These are phyloP conservation scores for Podila epigama DNA, from an alignment of 192 early-diverging fungal genomes.

Conservation along the genomic window DNA sequence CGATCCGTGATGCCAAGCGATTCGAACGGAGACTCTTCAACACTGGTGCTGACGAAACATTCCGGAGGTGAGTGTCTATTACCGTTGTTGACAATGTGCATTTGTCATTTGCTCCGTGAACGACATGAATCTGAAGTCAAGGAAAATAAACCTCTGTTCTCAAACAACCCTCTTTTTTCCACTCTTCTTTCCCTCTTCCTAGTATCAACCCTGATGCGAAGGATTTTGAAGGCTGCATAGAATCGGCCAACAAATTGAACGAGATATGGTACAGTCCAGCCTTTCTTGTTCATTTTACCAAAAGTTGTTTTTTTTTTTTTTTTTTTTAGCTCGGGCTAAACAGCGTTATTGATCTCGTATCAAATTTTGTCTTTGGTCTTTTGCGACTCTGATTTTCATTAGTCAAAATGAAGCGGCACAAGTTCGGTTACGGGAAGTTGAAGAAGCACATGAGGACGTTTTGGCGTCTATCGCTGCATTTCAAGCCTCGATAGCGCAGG, in stretches of 20 bases:
- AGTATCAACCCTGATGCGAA: conserved; percentile 34
- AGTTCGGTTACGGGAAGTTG: conserved; percentile 4
- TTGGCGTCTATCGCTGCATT: conserved; percentile 8
- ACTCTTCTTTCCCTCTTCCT: too few species aligned
- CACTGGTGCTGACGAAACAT: conserved; percentile 6
- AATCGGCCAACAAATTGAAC: conserved; percentile 22
- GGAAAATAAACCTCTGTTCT: background rate
- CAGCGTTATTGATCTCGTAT: too few species aligned
- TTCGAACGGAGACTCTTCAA: conserved; percentile 31
- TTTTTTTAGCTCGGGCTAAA: too few species aligned
- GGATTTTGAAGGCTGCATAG: conserved; percentile 33
- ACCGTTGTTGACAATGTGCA: background rate
- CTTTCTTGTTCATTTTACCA: background rate
- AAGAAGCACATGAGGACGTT: conserved; percentile 25
- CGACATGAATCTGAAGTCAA: too few species aligned
- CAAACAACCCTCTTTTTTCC: background rate
- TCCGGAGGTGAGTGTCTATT: conserved; percentile 16
- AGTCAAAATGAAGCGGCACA: conserved; percentile 17
- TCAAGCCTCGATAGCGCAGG: conserved; percentile 9
- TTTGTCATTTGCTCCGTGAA: background rate
- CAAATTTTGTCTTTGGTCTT: too few species aligned
- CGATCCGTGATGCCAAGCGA: conserved; percentile 30
- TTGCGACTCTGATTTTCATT: too few species aligned
- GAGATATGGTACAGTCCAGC: conserved; percentile 32
- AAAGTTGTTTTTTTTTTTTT: background rate